Evolutionary conservation across 208 protist species (phyloP).

Genomic region (Acanthamoeba culbertsoni): DNA sequence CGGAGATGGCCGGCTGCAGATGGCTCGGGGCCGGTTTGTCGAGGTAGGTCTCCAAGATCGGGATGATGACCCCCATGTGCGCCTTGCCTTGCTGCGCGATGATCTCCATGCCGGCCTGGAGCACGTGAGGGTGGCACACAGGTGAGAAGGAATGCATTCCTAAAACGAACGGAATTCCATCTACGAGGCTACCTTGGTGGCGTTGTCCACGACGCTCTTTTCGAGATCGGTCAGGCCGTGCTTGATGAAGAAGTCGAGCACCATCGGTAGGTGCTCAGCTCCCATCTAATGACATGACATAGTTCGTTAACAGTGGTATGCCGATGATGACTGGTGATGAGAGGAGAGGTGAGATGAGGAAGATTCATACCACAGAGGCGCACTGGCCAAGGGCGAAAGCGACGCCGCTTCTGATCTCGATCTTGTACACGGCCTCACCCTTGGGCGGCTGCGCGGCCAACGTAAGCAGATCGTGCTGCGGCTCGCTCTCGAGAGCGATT

Average conservation of each 20-base stretch:
- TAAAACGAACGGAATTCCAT: background rate
- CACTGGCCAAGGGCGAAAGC: background rate
- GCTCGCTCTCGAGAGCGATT: background rate
- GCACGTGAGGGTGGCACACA: background rate
- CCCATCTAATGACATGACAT: background rate
- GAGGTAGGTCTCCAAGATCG: slow-evolving; percentile 30
- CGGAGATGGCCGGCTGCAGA: background rate
- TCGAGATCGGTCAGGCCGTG: background rate
- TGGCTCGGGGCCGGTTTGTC: background rate
- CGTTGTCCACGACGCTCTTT: background rate
- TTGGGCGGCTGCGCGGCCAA: background rate
- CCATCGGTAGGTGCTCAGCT: slow-evolving; percentile 2
- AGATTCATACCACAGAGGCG: background rate
- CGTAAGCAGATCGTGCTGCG: background rate
- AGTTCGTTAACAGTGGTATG: background rate
- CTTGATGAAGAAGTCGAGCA: slow-evolving; percentile 42
- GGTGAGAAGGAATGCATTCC: background rate
- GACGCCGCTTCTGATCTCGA: slow-evolving; percentile 35
- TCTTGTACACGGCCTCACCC: background rate
- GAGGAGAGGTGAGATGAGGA: background rate
- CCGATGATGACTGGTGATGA: background rate
- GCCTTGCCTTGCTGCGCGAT: slow-evolving; percentile 33
- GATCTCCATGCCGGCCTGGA: slow-evolving; percentile 40
- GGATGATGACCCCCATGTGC: slow-evolving; percentile 17
- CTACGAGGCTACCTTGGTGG: background rate